Evolutionary conservation across 768 basidiomycete species (phyloP).

Genomic region (Fistulinella prunicolor): DNA sequence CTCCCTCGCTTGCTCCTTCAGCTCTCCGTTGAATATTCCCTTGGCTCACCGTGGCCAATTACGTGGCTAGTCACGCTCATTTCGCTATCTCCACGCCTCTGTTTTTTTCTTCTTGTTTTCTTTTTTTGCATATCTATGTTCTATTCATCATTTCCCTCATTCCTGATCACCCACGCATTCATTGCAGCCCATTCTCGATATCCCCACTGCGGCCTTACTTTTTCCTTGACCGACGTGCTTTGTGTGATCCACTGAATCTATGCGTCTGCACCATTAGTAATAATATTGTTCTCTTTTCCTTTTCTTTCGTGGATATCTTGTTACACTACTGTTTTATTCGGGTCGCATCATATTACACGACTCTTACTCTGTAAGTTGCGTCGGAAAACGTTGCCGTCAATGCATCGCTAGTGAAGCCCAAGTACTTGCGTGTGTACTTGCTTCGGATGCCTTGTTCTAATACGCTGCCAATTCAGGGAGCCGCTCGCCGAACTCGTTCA

Average conservation of each 20-base stretch:
- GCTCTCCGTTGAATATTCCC: conserved; percentile 7
- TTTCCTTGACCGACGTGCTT: not conserved
- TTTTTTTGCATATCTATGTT: not conserved
- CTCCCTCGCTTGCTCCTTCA: not conserved
- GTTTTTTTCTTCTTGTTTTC: not conserved
- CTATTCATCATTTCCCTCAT: not conserved
- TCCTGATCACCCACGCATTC: not conserved
- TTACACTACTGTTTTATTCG: not conserved
- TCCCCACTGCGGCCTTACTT: not conserved
- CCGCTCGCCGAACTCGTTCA: no score
- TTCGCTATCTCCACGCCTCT: no score
- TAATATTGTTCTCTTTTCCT: no score
- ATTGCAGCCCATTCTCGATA: no score
- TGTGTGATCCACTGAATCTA: not conserved
- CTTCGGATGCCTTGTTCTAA: no score
- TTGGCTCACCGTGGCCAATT: not conserved
- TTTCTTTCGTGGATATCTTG: not conserved
- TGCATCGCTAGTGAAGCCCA: no score
- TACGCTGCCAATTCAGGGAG: no score
- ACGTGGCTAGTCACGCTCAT: not conserved
- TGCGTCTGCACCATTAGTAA: not conserved
- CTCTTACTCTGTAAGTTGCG: no score
- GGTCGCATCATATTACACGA: not conserved
- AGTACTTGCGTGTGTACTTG: no score
- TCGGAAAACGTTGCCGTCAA: no score